phyloP scores from a whole-genome alignment of 108 stramenopile species.

The Nitzschia inconspicua region DNA sequence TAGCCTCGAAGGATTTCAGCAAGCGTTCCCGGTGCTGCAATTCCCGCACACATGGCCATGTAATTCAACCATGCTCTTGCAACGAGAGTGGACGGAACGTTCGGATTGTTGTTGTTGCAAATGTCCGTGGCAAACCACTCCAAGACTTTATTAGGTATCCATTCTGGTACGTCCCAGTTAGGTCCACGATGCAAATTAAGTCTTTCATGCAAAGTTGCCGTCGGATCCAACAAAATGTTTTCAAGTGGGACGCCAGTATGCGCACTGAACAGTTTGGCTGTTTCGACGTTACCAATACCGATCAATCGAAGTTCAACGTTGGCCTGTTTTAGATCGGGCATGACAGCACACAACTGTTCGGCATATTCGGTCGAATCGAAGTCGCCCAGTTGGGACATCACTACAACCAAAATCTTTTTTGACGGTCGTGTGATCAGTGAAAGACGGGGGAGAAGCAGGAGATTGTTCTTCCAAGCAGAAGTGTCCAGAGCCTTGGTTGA shows the following conservation, averaged over 20 bases:
- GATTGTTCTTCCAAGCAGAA: no score
- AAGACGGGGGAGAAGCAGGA: no score
- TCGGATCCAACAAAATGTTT: conserved; percentile 37
- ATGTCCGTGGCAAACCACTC: conserved; percentile 27
- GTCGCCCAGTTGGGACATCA: conserved; percentile 61
- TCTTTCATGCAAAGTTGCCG: conserved; percentile 31
- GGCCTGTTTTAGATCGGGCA: conserved; percentile 25
- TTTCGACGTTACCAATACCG: conserved; percentile 37
- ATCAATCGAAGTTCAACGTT: conserved; percentile 37
- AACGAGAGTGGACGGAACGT: conserved; percentile 18
- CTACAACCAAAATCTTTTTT: conserved; percentile 45
- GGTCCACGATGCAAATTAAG: conserved; percentile 48
- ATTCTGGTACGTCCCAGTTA: conserved; percentile 40
- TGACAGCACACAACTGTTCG: conserved; percentile 30
- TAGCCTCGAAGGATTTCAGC: conserved; percentile 66
- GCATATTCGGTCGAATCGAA: conserved; percentile 55
- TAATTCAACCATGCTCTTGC: conserved; percentile 67
- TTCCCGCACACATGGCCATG: conserved; percentile 77
- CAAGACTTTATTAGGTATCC: conserved; percentile 20
- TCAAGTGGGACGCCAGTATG: conserved; percentile 37
- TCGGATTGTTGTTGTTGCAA: conserved; percentile 5
- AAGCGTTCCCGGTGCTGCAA: conserved; percentile 63
- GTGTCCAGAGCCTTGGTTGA: no score
- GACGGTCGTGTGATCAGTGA: no score
- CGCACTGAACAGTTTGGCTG: conserved; percentile 34